A percentile compares a stretch with the other conserved stretches of the same genome.
Evolutionary conservation across 2,329 filamentous ascomycete genomes (phyloP).

Genomic region (Fonsecaea multimorphosa): DNA sequence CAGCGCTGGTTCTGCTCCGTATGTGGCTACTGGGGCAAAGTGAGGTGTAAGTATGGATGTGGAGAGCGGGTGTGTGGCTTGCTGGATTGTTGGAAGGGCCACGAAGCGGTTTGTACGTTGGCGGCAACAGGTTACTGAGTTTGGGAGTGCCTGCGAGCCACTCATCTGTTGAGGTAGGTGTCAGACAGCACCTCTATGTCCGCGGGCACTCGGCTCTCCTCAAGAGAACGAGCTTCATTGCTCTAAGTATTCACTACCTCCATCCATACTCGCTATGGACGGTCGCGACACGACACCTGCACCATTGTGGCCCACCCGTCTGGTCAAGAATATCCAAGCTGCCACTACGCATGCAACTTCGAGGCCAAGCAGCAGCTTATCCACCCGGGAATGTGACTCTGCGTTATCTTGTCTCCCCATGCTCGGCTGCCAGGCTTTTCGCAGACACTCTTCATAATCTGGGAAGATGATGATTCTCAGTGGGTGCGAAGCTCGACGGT

Average conservation of each 20-base stretch:
- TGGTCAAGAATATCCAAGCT: not conserved
- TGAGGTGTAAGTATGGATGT: constrained; percentile 54
- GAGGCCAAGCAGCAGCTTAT: not conserved
- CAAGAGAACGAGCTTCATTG: not conserved
- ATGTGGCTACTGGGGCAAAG: constrained; percentile 59
- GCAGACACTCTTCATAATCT: not conserved
- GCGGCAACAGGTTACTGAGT: constrained; percentile 25
- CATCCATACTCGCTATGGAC: not conserved
- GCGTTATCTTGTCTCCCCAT: not conserved
- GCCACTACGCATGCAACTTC: not conserved
- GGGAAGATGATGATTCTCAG: not conserved
- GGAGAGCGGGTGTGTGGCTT: constrained; percentile 55
- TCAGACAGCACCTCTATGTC: not conserved
- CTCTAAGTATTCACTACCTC: not conserved
- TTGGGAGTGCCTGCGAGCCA: not conserved
- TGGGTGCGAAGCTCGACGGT: not conserved
- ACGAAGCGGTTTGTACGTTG: constrained; percentile 47
- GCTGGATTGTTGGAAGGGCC: constrained; percentile 53
- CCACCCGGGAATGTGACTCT: not conserved
- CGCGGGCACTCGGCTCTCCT: not conserved
- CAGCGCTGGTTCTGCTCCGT: constrained; percentile 54
- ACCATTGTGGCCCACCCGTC: not conserved
- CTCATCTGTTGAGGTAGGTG: not conserved
- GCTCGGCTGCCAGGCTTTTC: not conserved
- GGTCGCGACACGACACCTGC: not conserved